Conservation (phyloP, 441 rosid genomes). For the Euphorbia corollata region DNA sequence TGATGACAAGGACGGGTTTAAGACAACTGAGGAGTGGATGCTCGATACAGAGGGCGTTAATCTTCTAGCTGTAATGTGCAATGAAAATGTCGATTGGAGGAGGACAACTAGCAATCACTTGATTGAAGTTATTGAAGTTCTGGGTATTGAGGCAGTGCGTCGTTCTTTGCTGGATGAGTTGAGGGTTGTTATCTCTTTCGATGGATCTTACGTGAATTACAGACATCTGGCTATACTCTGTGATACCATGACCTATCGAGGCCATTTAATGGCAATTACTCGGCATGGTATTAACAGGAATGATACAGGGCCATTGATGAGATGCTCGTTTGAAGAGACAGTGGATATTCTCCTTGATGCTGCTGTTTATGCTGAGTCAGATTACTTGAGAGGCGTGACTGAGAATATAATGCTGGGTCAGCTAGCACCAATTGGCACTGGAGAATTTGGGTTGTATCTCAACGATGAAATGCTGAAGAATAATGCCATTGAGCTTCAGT, state of each 20-base stretch:
- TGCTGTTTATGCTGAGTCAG: constrained; percentile 89
- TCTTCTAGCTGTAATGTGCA: constrained; percentile 93
- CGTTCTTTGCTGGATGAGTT: constrained; percentile 85
- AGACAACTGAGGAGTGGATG: constrained; percentile 92
- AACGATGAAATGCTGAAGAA: constrained; percentile 97
- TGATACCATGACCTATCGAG: constrained; percentile 98
- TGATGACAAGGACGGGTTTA: constrained; percentile 76
- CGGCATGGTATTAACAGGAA: constrained; percentile 96
- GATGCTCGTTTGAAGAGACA: constrained; percentile 98
- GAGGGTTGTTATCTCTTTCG: constrained; percentile 92
- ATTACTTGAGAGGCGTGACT: constrained; percentile 80
- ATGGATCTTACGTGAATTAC: constrained; percentile 93
- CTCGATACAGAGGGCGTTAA: constrained; percentile 97
- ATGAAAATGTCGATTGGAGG: constrained; percentile 85
- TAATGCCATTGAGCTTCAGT: constrained; percentile 95
- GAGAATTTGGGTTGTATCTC: constrained; percentile 76
- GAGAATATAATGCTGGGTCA: constrained; percentile 98
- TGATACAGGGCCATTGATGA: constrained; percentile 97
- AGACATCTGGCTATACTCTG: constrained; percentile 93
- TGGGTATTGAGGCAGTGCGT: constrained; percentile 95
- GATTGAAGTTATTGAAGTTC: constrained; percentile 92
- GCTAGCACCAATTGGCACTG: constrained; percentile 95
- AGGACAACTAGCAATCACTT: constrained; percentile 97
- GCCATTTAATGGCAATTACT: constrained; percentile 97
- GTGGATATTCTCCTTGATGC: constrained; percentile 98